These are phyloP conservation scores for Fraxinus ornus DNA, from an alignment of 305 asterid genomes.

Conservation along the genomic window DNA sequence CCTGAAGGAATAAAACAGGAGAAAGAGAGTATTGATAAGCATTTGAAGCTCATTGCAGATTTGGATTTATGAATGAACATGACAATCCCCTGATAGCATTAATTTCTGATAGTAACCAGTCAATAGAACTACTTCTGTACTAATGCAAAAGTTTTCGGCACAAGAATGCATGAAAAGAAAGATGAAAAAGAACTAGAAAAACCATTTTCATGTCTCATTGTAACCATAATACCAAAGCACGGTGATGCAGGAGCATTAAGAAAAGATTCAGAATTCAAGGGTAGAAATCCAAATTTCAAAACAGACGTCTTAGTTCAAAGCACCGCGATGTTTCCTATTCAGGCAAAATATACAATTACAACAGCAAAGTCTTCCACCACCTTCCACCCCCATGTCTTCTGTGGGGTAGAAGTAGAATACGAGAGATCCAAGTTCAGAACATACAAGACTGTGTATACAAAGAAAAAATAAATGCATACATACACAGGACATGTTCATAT, in stretches of 20 bases:
- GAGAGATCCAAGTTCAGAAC: background rate
- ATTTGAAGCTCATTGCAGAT: background rate
- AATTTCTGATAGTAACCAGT: background rate
- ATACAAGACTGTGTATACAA: background rate
- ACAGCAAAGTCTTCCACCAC: background rate
- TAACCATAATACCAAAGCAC: background rate
- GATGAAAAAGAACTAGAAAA: background rate
- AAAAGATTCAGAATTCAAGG: background rate
- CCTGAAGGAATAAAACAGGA: background rate
- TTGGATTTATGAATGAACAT: background rate
- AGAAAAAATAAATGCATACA: background rate
- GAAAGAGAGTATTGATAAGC: background rate
- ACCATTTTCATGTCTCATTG: background rate
- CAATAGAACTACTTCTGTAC: background rate
- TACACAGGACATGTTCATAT: background rate
- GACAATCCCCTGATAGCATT: background rate
- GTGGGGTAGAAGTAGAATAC: background rate
- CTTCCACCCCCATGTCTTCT: background rate
- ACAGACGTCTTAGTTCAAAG: background rate
- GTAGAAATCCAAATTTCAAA: background rate
- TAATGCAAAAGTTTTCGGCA: background rate
- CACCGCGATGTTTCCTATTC: background rate
- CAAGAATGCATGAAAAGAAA: background rate
- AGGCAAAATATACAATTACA: background rate
- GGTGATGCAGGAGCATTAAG: background rate